Base-by-base conservation (phyloP, 1,284 basidiomycete genomes). In the Ceratobasidium sp. region DNA sequence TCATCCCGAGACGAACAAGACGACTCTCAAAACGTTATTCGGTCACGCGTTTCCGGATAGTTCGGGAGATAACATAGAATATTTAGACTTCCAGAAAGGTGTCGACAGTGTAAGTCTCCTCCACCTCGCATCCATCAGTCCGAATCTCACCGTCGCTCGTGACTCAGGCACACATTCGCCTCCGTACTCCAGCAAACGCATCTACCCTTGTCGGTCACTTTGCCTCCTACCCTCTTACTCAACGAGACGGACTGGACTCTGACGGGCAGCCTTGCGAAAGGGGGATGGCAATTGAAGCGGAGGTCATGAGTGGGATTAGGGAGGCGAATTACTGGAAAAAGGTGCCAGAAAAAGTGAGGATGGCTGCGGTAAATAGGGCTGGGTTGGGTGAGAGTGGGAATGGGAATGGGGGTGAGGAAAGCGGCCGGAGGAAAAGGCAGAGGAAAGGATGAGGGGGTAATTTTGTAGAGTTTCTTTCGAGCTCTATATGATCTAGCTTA, bases 271-370 rank as follows among this genome's bases (percentile, higher is more conserved):
- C 57, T 30, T 54, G 69, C 27, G 52, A 20, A 10, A 73, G 33
- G 54, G 44, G 16, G 30, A 67, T 41, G 48, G 79, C 84, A 0
- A 87, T 93, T 16, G 67, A 78, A 18, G 80, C 88, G 52, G 92
- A 93, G 81, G 74, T 90, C 38, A 88, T 94, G 0, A 82, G 84
- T 10, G 93, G 92, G 2, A 89, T 85, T 81, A 86, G 87, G 70
- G 93, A 94, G 81, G 88, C 88, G 79, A 76, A 94, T 23, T 95
- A 94, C 81, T 95, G 93, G 93, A 88, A 89, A 77, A 91, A 91
- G 80, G 89, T 94, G 0, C 93, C 93, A 0, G 89, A 91, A 81
- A 94, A 92, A 81, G 86, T 94, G 20, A 86, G 90, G 30, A 82
- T 84, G 67, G 87, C 89, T 80, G 92, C 93, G 0, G 88, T 94